Evolutionary conservation across 257 asterid species (phyloP).

Genomic region (Ligustrum vulgare): DNA sequence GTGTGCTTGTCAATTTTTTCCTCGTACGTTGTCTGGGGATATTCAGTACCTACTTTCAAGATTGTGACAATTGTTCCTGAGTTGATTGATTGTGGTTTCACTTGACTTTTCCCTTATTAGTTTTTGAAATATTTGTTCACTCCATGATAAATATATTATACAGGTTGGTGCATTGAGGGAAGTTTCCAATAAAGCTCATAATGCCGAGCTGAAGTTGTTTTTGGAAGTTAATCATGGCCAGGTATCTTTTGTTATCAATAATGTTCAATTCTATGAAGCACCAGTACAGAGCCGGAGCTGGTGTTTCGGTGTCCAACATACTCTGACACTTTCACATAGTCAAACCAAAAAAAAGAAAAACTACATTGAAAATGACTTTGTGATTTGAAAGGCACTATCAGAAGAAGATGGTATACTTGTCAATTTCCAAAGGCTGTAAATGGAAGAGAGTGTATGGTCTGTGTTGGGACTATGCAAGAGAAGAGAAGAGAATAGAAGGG

Average conservation of each 20-base stretch:
- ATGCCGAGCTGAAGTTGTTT: conserved; percentile 84
- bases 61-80: background rate
- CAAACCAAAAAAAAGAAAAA: background rate
- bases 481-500: too few relatives aligned
- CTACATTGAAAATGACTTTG: background rate
- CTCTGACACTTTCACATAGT: background rate
- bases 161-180: conserved; percentile 96
- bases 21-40: background rate
- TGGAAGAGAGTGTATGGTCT: background rate
- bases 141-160: conserved; percentile 20
- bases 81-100: background rate
- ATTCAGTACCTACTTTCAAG: background rate
- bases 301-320: background rate
- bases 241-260: conserved; percentile 41
- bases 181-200: conserved; percentile 69
- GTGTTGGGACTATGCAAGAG: background rate
- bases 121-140: background rate
- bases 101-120: background rate
- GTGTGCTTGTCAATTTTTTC: background rate
- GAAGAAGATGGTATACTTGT: background rate
- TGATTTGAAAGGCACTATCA: background rate
- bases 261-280: background rate
- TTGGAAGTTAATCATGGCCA: conserved; percentile 73
- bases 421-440: background rate
- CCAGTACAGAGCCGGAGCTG: background rate